These are phyloP conservation scores for Leishmania tropica DNA, from an alignment of 208 protist genomes.

Conservation along the genomic window DNA sequence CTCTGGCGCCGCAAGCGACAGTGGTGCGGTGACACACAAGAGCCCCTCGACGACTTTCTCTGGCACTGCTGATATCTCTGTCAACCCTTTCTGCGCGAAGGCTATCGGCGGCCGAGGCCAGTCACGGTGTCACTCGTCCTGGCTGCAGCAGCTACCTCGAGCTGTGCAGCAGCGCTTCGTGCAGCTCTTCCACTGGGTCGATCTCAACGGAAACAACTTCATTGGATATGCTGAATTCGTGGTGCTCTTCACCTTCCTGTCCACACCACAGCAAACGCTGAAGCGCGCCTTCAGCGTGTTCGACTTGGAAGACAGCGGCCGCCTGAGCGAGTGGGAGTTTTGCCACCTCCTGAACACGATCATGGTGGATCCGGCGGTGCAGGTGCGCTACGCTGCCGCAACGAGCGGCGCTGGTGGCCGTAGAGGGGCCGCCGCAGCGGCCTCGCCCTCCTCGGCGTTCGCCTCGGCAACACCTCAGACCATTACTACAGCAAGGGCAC, in stretches of 20 bases:
- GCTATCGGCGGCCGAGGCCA: background rate
- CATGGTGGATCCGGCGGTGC: slow-evolving; percentile 72
- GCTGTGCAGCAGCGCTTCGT: slow-evolving; percentile 27
- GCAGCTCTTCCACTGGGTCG: slow-evolving; percentile 51
- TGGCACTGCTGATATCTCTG: background rate
- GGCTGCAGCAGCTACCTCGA: slow-evolving; percentile 20
- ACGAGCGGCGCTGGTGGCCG: background rate
- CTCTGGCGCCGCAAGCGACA: background rate
- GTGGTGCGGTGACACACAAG: background rate
- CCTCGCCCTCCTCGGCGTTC: background rate
- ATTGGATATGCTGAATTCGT: slow-evolving; percentile 76
- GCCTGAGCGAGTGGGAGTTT: slow-evolving; percentile 53
- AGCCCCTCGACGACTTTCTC: background rate
- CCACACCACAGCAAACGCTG: slow-evolving; percentile 36
- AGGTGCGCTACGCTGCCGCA: slow-evolving; percentile 21
- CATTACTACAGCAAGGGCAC: background rate
- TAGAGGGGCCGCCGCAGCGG: background rate
- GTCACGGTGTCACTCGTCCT: background rate
- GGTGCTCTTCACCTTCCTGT: slow-evolving; percentile 73
- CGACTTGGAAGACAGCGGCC: slow-evolving; percentile 45
- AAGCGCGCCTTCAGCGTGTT: slow-evolving; percentile 68
- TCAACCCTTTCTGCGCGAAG: background rate
- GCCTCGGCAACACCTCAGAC: background rate
- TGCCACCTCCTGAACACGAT: slow-evolving; percentile 60
- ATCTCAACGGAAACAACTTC: slow-evolving; percentile 46